A percentile compares a stretch with the other conserved stretches of the same genome.
These are phyloP conservation scores for Pythium oligandrum DNA, from an alignment of 352 stramenopile species.

Conservation along the genomic window DNA sequence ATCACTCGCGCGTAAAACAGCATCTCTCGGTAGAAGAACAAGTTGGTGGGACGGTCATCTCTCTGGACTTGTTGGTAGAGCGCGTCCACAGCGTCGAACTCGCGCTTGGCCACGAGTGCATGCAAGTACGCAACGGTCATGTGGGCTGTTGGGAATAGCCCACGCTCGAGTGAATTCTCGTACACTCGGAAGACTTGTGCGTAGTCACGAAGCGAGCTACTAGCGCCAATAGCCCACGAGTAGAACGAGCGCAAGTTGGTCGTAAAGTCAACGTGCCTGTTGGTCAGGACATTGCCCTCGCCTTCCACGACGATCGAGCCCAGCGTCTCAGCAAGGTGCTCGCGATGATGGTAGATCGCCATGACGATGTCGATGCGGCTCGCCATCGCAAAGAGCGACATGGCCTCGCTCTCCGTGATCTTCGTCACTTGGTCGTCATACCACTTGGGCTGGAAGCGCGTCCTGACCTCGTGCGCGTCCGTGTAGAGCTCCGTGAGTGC, in stretches of 20 bases:
- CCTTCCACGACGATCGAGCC: slow-evolving; percentile 21
- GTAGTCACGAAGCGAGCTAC: slow-evolving; percentile 21
- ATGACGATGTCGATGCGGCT: slow-evolving; percentile 31
- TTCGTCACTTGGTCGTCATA: slow-evolving; percentile 59
- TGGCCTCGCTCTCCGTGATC: slow-evolving; percentile 55
- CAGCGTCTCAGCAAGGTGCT: slow-evolving; percentile 31
- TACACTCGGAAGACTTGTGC: slow-evolving; percentile 43
- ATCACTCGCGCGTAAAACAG: slow-evolving; percentile 35
- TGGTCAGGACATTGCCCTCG: slow-evolving; percentile 25
- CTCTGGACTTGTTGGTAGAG: slow-evolving; percentile 38
- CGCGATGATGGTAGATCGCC: slow-evolving; percentile 46
- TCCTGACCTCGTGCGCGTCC: slow-evolving; percentile 27
- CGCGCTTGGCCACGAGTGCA: slow-evolving; percentile 30
- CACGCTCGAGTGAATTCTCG: slow-evolving; percentile 28
- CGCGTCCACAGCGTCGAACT: slow-evolving; percentile 36
- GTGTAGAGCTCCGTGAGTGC: slow-evolving; percentile 10
- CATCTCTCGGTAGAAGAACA: slow-evolving; percentile 62
- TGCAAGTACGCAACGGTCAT: slow-evolving; percentile 60
- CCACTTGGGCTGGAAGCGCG: slow-evolving; percentile 39
- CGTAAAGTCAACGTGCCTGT: slow-evolving; percentile 29
- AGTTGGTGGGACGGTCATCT: slow-evolving; percentile 37
- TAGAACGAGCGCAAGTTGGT: slow-evolving; percentile 58
- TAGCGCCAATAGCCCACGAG: slow-evolving; percentile 57
- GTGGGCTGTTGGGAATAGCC: slow-evolving; percentile 53
- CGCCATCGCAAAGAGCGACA: slow-evolving; percentile 43